Percentiles rank a stretch among this genome's conserved stretches.
phyloP scores from a whole-genome alignment of 345 rosid species.

The Tarenaya hassleriana region DNA sequence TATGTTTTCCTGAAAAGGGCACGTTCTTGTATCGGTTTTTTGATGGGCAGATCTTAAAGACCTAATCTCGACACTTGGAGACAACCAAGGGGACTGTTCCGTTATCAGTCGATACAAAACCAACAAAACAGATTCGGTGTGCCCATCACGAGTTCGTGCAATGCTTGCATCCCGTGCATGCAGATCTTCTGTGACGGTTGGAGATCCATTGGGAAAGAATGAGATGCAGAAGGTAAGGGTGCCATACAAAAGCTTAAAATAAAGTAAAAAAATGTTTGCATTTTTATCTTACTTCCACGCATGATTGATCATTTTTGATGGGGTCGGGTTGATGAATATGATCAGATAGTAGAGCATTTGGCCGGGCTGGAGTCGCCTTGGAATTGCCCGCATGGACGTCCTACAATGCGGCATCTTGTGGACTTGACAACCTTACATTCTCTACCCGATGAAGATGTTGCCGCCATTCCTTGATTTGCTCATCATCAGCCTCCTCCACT shows the following conservation, averaged over 20 bases:
- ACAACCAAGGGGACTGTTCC: constrained; percentile 74
- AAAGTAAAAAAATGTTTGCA: too few species aligned
- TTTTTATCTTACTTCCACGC: too few species aligned
- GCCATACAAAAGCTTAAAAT: background rate
- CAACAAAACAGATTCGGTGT: constrained; percentile 65
- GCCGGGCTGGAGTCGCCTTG: constrained; percentile 88
- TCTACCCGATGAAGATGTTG: constrained; percentile 24
- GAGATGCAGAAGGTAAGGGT: constrained; percentile 79
- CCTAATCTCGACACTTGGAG: constrained; percentile 76
- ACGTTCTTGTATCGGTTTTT: constrained; percentile 4
- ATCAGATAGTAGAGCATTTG: constrained; percentile 75
- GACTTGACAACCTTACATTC: constrained; percentile 52
- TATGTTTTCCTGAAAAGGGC: too few species aligned
- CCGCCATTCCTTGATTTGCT: constrained; percentile 10
- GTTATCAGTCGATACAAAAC: constrained; percentile 64
- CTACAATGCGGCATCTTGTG: constrained; percentile 94
- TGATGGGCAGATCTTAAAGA: constrained; percentile 73
- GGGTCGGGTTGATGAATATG: background rate
- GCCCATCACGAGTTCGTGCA: constrained; percentile 87
- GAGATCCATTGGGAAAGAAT: constrained; percentile 74
- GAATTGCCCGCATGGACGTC: constrained; percentile 99
- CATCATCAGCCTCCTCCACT: background rate
- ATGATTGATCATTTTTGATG: too few species aligned
- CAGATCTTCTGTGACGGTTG: constrained; percentile 80
- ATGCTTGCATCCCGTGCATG: constrained; percentile 95